A percentile compares a stretch with the other conserved stretches of the same genome.
Conservation (phyloP, 1,284 basidiomycete species). For the Ceratobasidium sp. region DNA sequence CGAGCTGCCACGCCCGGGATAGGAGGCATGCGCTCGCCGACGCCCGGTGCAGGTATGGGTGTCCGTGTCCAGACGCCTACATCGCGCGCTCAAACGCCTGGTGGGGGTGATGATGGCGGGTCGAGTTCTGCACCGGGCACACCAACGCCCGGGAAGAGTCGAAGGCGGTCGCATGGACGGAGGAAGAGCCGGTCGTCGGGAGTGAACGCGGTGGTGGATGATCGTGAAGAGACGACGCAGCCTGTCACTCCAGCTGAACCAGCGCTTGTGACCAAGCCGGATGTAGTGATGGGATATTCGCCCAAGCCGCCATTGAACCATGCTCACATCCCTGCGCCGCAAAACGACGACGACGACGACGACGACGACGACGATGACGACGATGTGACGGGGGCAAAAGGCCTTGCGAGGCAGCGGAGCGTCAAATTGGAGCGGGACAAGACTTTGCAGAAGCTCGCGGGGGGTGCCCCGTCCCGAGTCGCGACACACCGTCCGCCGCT, state of each 20-base stretch:
- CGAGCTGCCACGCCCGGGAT: conserved; percentile 14
- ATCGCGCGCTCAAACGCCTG: conserved; percentile 13
- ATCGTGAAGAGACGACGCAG: conserved; percentile 43
- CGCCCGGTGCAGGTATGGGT: background rate
- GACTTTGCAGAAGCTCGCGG: conserved; percentile 30
- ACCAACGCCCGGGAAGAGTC: conserved; percentile 18
- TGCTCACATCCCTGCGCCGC: background rate
- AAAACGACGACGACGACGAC: conserved; percentile 19
- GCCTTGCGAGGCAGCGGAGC: conserved; percentile 23
- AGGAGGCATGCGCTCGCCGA: conserved; percentile 23
- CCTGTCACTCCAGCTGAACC: background rate
- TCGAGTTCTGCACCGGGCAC: conserved; percentile 16
- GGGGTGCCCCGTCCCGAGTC: conserved; percentile 9
- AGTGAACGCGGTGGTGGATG: conserved; percentile 42
- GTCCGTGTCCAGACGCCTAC: background rate
- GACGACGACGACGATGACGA: conserved; percentile 30
- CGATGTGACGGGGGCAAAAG: conserved; percentile 12
- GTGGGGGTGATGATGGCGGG: conserved; percentile 21
- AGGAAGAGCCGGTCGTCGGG: conserved; percentile 24
- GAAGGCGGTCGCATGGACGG: conserved; percentile 26
- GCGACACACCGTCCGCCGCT: conserved; percentile 53
- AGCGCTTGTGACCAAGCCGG: conserved; percentile 12
- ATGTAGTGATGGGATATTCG: background rate
- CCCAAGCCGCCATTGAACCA: background rate
- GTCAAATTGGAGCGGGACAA: conserved; percentile 28